Percentiles rank a stretch among this genome's conserved stretches.
Conservation (phyloP, 345 rosid species). For the Ceriops decandra region DNA sequence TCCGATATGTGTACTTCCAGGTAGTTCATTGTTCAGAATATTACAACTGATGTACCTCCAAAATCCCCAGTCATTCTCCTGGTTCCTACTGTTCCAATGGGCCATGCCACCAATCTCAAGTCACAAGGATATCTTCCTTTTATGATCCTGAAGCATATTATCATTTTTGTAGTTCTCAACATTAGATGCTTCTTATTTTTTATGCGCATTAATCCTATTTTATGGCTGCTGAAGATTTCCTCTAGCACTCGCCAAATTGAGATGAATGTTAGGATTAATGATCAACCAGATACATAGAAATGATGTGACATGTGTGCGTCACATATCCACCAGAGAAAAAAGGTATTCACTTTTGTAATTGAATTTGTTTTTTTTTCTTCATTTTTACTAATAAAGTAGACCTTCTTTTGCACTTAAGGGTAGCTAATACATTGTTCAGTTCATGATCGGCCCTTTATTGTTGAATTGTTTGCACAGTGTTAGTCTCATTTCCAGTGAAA, state of each 20-base stretch:
- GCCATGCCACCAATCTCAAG: background rate
- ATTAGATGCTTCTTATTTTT: conserved; percentile 30
- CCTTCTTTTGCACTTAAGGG: background rate
- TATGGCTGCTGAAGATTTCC: conserved; percentile 4
- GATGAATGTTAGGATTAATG: conserved; percentile 1
- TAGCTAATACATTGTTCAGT: too few relatives aligned
- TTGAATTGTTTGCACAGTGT: too few relatives aligned
- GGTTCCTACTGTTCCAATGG: background rate
- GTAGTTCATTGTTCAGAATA: background rate
- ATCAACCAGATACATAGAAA: too few relatives aligned
- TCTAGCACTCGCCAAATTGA: conserved; percentile 4
- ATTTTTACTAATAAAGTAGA: background rate
- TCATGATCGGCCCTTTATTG: too few relatives aligned
- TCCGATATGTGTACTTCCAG: conserved; percentile 9
- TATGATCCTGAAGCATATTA: conserved; percentile 22
- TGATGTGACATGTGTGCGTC: background rate
- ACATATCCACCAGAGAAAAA: conserved; percentile 3
- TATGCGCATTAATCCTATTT: background rate
- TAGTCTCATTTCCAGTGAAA: too few relatives aligned
- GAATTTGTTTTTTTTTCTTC: background rate
- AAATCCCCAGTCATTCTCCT: conserved; percentile 7
- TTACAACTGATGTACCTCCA: background rate
- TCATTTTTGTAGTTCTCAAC: conserved; percentile 28
- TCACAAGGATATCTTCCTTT: conserved; percentile 28
- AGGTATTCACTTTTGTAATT: conserved; percentile 6